Evolutionary conservation across 1,284 basidiomycete species (phyloP), one percentile per base, ranked within the genome.

Genomic region (Boletus semigastroideus): DNA sequence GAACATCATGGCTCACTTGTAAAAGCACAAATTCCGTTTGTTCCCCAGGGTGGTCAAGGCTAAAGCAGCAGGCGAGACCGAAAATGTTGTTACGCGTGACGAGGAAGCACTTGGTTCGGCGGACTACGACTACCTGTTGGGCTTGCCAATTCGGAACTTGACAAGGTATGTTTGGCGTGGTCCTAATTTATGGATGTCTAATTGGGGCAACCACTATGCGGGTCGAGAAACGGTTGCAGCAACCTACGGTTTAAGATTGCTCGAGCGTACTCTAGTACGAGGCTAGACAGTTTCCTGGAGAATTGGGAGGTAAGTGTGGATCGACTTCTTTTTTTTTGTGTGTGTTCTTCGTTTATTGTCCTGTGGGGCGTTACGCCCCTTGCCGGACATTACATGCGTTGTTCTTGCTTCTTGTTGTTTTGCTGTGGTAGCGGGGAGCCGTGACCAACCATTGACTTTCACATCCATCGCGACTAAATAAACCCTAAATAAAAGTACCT

Each of bases 101-200:
- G 82, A 79, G 4, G 72, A 67, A 8, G 71, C 38, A 56, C 78
- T 76, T 17, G 67, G 72, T 6, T 70, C 77, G 17, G 81, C 80
- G 38, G 97, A 98, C 72, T 99, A 78, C 66, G 96, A 99, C 70
- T 99, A 99, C 73, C 73, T 99, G 54, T 76, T 99, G 54, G 86
- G 90, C 27, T 99, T 99, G 96, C 76, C 92, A 6, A 95, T 99
- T 68, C 95, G 86, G 78, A 98, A 87, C 72, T 77, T 99, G 74
- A 99, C 97, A 1, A 90, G 84, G 94, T 90, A 52, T 19, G 78
- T 64, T 41, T 20, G 5, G 13, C 9, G 31, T 34, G 11, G 5
- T 13, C 25, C 47, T 10, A 3, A 44, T 16, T 38, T 31, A 22
- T 22, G 27, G 36, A 40, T 52, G 37, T 53, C 37, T 50, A 45